Evolutionary conservation across 495 filamentous ascomycete species (phyloP).

Genomic region (Penicillium lagena): DNA sequence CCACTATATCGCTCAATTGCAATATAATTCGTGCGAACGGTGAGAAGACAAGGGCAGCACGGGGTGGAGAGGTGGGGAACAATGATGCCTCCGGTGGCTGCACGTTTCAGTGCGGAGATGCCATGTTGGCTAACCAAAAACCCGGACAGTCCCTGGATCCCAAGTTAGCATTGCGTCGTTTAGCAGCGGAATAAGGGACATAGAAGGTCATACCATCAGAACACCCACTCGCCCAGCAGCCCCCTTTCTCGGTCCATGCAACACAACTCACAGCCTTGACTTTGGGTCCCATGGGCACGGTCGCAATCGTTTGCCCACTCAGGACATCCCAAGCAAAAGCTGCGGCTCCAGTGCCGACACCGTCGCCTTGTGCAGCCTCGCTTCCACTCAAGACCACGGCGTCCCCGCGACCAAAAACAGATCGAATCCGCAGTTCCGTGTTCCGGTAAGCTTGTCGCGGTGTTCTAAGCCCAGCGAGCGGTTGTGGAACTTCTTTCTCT

Average conservation of each 20-base stretch:
- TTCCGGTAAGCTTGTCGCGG: conserved; percentile 46
- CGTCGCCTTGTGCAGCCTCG: conserved; percentile 46
- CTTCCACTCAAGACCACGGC: conserved; percentile 77
- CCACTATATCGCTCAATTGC: no score
- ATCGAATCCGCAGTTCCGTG: conserved; percentile 63
- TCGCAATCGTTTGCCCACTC: conserved; percentile 59
- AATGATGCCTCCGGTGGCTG: no score
- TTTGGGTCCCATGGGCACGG: conserved; percentile 50
- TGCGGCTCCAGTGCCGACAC: conserved; percentile 44
- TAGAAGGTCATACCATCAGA: conserved; percentile 44
- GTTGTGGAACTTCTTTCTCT: conserved; percentile 19
- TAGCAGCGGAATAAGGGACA: neutral
- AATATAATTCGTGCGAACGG: no score
- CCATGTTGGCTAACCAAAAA: conserved; percentile 9
- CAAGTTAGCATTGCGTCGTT: neutral
- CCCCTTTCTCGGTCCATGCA: conserved; percentile 66
- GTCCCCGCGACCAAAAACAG: conserved; percentile 66
- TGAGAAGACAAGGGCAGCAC: no score
- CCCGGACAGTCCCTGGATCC: conserved; percentile 15
- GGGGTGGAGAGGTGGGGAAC: no score
- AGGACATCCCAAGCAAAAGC: conserved; percentile 90
- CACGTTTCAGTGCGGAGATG: no score
- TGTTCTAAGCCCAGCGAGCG: neutral
- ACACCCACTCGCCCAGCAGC: conserved; percentile 59
- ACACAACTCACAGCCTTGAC: conserved; percentile 56